These are phyloP conservation scores for Aurinia saxatilis DNA, from an alignment of 345 rosid species.

Conservation along the genomic window DNA sequence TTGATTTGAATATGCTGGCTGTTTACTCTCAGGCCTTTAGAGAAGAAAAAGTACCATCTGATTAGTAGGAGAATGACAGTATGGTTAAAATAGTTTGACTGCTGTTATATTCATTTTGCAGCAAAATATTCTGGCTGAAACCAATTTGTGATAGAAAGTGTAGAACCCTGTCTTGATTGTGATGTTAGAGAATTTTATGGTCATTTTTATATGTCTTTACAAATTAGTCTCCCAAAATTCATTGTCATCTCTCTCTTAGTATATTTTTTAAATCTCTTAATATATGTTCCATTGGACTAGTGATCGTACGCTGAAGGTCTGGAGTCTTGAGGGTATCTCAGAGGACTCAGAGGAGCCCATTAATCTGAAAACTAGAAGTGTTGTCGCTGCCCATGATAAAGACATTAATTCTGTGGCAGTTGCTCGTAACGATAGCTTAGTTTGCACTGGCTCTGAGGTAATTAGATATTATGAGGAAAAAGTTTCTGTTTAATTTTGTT, in stretches of 20 bases:
- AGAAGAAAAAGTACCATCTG: background rate
- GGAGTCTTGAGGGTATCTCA: conserved; percentile 70
- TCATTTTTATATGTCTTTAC: background rate
- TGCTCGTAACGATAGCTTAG: conserved; percentile 83
- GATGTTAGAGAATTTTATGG: background rate
- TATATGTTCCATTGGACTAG: conserved; percentile 35
- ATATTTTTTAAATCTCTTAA: background rate
- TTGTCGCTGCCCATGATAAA: conserved; percentile 88
- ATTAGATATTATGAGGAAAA: conserved; percentile 11
- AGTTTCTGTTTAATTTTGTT: background rate
- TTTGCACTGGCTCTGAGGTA: conserved; percentile 95
- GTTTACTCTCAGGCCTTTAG: conserved; percentile 6
- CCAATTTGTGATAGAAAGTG: conserved; percentile 3
- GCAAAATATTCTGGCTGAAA: conserved; percentile 1
- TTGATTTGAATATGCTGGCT: background rate
- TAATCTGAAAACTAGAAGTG: conserved; percentile 78
- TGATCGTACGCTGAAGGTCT: conserved; percentile 92
- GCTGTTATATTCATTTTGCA: background rate
- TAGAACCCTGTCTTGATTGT: conserved; percentile 10
- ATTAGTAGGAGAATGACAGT: background rate
- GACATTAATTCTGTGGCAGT: conserved; percentile 88
- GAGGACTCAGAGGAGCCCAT: conserved; percentile 50
- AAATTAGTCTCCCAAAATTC: background rate
- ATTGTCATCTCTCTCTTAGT: conserved; percentile 5
- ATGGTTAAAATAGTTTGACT: background rate